A percentile compares a stretch with the other conserved stretches of the same genome.
Conservation (phyloP, 108 stramenopile species). For the Nitzschia inconspicua region DNA sequence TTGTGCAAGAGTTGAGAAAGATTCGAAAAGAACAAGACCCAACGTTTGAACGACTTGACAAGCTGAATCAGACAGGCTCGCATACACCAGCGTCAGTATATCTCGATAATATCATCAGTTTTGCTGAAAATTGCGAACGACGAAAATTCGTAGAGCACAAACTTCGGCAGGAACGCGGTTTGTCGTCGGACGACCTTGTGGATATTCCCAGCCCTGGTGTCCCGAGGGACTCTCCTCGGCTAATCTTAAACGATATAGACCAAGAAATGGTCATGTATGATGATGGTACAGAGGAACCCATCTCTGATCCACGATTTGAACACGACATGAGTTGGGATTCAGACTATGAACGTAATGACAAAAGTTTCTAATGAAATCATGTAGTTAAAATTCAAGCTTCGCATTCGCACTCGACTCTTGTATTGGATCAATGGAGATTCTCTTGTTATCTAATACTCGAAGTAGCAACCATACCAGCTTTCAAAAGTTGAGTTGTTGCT, state of each 20-base stretch:
- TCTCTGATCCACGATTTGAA: background rate
- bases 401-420: no score
- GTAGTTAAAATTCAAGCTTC: no score
- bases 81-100: conserved; percentile 10
- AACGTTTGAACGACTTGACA: conserved; percentile 16
- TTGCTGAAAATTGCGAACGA: conserved; percentile 37
- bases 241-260: background rate
- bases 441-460: no score
- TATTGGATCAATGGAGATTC: no score
- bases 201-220: background rate
- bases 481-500: no score
- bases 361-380: no score
- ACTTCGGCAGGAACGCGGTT: conserved; percentile 21
- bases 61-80: background rate
- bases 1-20: conserved; percentile 19
- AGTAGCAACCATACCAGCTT: no score
- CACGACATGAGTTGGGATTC: conserved; percentile 1
- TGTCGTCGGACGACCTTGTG: background rate
- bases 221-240: conserved; percentile 11
- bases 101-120: conserved; percentile 26
- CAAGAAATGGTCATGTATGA: background rate
- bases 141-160: conserved; percentile 19
- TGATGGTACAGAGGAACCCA: conserved; percentile 1
- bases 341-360: no score
- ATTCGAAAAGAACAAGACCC: conserved; percentile 21